These are phyloP conservation scores for Scortechinia acanthostroma DNA, from an alignment of 2,329 filamentous ascomycete genomes.

Conservation along the genomic window DNA sequence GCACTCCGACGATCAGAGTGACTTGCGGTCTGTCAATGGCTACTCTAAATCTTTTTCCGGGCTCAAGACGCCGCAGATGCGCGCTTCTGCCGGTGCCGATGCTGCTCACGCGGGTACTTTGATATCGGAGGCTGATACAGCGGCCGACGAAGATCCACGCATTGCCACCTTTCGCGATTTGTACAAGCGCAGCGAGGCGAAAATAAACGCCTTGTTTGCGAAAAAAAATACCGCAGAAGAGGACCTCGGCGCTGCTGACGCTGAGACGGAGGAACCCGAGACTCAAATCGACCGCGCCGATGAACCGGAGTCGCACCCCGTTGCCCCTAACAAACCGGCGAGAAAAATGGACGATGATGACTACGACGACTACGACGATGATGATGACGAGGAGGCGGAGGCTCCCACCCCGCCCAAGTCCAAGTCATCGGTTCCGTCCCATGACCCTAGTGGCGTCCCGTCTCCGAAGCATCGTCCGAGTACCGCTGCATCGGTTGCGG, in stretches of 20 bases:
- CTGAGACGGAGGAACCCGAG: slow-evolving; percentile 21
- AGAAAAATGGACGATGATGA: slow-evolving; percentile 77
- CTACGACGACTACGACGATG: slow-evolving; percentile 78
- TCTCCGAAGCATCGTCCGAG: slow-evolving; percentile 51
- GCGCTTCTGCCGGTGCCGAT: not conserved
- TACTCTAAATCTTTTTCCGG: not conserved
- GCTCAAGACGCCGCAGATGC: not conserved
- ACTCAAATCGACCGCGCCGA: slow-evolving; percentile 43
- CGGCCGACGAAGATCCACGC: slow-evolving; percentile 1
- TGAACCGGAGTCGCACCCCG: slow-evolving; percentile 52
- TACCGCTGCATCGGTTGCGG: slow-evolving; percentile 42
- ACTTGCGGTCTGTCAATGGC: not conserved
- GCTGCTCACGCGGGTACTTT: not conserved
- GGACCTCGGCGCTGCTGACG: slow-evolving; percentile 22
- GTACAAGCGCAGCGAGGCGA: not conserved
- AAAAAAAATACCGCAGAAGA: not conserved
- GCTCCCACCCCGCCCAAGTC: slow-evolving; percentile 46
- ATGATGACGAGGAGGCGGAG: slow-evolving; percentile 72
- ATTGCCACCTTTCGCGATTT: not conserved
- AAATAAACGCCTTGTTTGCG: not conserved
- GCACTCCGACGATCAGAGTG: not conserved
- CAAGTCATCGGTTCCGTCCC: slow-evolving; percentile 39
- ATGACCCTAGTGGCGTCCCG: slow-evolving; percentile 55
- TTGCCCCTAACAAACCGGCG: slow-evolving; percentile 67
- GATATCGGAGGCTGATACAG: not conserved